Base-by-base conservation (phyloP, 2,329 filamentous ascomycete species). In the Coniochaeta sp. region DNA sequence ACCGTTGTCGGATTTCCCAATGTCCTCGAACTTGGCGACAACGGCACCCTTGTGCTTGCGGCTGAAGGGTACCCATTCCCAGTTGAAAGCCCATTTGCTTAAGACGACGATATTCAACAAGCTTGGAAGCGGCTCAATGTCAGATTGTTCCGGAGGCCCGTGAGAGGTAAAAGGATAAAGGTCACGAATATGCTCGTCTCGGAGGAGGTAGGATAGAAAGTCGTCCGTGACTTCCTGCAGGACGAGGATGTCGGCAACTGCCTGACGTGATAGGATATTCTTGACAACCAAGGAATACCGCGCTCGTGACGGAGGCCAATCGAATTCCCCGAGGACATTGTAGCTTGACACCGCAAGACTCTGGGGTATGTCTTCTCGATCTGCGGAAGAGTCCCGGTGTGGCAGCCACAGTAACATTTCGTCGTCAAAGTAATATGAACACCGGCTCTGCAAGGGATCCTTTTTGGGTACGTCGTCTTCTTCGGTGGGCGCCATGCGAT, bases 191-290 rank as follows among this genome's bases (percentile, higher is more conserved):
- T 71, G 66, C 1, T 71, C 61, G 59, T 82, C 69, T 2, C 68
- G 66, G 1, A 89, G 78, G 0, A 89, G 72, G 60, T 77, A 79
- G 0, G 77, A 76, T 0, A 89, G 76, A 62, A 89, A 87, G 44
- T 83, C 77, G 62, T 89, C 85, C 0, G 85, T 87, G 1, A 89
- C 82, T 71, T 89, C 87, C 67, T 89, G 80, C 6, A 89, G 75
- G 3, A 83, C 73, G 9, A 83, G 64, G 3, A 82, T 70, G 60
- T 84, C 80, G 8, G 81, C 73, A 0, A 67, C 61, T 3, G 79
- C 79, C 8, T 71, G 68, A 5, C 67, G 60, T 0, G 76, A 74
- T 5, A 83, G 66, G 2, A 84, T 69, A 60, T 76, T 81, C 7
- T 69, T 65, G 22, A 81, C 61, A 54, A 83, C 66, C 8, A 76